Base-by-base conservation (phyloP, 2,329 filamentous ascomycete species). In the Cladosporium velox region DNA sequence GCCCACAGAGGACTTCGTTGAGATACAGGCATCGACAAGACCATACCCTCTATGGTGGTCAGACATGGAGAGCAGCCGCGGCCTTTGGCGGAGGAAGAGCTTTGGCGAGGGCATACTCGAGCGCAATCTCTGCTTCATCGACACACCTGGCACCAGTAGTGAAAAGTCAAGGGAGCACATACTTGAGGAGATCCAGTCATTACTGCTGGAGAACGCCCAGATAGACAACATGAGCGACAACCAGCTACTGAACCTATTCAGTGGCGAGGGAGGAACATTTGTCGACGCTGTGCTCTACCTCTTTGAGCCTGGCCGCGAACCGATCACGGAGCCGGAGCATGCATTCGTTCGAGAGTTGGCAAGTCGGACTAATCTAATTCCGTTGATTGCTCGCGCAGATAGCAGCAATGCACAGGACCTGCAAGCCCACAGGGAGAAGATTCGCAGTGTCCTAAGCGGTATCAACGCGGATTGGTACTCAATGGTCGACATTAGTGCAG, bases 91-190 rank as follows among this genome's bases (percentile, higher is more conserved):
- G 34, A 79, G 90, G 72, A 91, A 89, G 75, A 94, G 91, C 73
- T 81, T 87, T 61, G 88, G 88, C 8, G 93, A 95, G 69, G 86
- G 88, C 26, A 86, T 97, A 47, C 81, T 98, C 55, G 94, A 98
- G 75, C 87, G 94, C 34, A 99, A 99, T 74, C 80, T 99, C 5
- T 97, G 92, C 77, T 97, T 99, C 75, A 88, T 97, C 66, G 94
- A 98, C 79, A 94, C 91, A 2, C 87, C 90, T 12, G 88, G 89
- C 14, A 88, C 87, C 76, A 80, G 83, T 49, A 77, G 74, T 61
- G 87, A 88, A 59, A 84, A 87, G 47, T 82, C 82, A 7, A 85
- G 90, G 47, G 79, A 90, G 15, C 83, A 88, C 18, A n/a, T 66
- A 47, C n/a, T 51, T 35, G 26, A 58, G 4, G 59, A 63, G 41